phyloP scores from a whole-genome alignment of 129 eudicot species.

The Oenanthe sinensis region DNA sequence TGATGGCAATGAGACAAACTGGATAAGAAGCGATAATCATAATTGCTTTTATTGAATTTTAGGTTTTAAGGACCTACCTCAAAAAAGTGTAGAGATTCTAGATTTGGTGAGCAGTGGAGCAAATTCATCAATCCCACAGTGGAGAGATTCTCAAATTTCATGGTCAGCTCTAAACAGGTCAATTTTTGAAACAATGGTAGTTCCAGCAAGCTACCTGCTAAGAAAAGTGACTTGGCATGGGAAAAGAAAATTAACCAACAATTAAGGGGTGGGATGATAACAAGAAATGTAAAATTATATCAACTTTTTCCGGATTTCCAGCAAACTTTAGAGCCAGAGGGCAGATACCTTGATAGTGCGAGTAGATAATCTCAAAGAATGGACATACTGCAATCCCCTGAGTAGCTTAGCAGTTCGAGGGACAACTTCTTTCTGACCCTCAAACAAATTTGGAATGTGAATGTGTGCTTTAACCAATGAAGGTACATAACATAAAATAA shows the following conservation, averaged over 20 bases:
- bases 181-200: slow-evolving; percentile 47
- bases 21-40: background rate
- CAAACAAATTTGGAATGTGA: slow-evolving; percentile 28
- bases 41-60: background rate
- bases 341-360: slow-evolving; percentile 40
- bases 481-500: slow-evolving; percentile 20
- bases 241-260: slow-evolving; percentile 8
- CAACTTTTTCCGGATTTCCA: background rate
- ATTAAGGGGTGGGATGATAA: slow-evolving; percentile 8
- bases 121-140: slow-evolving; percentile 32
- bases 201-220: slow-evolving; percentile 22
- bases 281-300: background rate
- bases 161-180: slow-evolving; percentile 46
- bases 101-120: slow-evolving; percentile 43
- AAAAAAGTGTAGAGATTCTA: slow-evolving; percentile 35
- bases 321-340: background rate
- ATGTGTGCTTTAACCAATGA: slow-evolving; percentile 35
- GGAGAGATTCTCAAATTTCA: slow-evolving; percentile 31
- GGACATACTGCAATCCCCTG: slow-evolving; percentile 23
- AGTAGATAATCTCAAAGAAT: slow-evolving; percentile 27
- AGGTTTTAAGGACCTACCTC: slow-evolving; percentile 35
- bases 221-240: slow-evolving; percentile 35
- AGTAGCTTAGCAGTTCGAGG: slow-evolving; percentile 34
- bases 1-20: slow-evolving; percentile 15
- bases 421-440: slow-evolving; percentile 22